Evolutionary conservation across 2,329 filamentous ascomycete species (phyloP).

Genomic region (Hymenoscyphus repandus): DNA sequence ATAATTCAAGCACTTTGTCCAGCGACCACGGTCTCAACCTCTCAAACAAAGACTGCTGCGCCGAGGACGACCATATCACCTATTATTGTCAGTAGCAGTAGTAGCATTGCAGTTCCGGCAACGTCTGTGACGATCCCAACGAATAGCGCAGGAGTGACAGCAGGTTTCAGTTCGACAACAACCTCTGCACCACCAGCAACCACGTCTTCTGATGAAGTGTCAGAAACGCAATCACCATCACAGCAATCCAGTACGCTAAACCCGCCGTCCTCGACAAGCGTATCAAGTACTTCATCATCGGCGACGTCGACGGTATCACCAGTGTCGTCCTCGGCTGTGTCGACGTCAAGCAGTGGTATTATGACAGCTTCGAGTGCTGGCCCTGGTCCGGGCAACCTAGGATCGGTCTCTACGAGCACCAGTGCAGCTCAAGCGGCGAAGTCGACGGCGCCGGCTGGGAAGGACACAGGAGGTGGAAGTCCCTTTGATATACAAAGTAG

Average conservation of each 20-base stretch:
- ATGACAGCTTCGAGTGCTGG: neutral
- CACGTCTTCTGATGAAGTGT: neutral
- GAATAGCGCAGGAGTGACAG: conserved; percentile 2
- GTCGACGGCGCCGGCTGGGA: conserved; percentile 1
- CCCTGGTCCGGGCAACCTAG: no score
- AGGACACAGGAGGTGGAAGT: conserved; percentile 21
- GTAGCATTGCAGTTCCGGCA: neutral
- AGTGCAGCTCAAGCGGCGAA: neutral
- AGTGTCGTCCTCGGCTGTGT: neutral
- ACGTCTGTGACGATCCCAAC: conserved; percentile 11
- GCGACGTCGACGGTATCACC: neutral
- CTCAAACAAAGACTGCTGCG: conserved; percentile 1
- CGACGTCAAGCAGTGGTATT: neutral
- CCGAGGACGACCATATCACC: neutral
- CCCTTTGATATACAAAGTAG: conserved; percentile 23
- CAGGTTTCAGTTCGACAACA: neutral
- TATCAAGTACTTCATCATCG: neutral
- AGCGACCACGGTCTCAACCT: conserved; percentile 8
- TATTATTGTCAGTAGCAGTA: neutral
- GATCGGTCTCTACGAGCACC: neutral
- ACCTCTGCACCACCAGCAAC: neutral
- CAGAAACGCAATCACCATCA: no score
- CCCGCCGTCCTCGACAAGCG: neutral
- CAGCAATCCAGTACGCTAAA: neutral
- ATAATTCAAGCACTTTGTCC: conserved; percentile 28